Evolutionary conservation across 225 moss, liverwort and hornwort genomes (phyloP).

Genomic region (Rhytidiadelphus loreus): DNA sequence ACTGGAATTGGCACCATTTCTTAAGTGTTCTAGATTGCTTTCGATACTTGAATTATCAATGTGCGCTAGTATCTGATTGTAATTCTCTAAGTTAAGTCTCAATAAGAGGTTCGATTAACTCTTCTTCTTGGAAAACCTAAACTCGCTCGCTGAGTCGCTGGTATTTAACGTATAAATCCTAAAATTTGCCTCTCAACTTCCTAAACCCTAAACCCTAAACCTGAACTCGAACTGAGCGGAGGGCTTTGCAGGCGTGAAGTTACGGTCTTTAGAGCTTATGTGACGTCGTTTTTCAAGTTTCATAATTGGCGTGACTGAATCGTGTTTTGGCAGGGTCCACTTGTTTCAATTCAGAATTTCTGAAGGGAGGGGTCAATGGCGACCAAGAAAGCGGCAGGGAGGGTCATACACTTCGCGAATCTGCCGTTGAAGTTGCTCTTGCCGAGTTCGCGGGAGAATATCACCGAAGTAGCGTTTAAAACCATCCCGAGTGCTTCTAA

Average conservation of each 20-base stretch:
- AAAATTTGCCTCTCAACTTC: not conserved
- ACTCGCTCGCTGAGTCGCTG: no score
- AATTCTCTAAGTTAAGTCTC: not conserved
- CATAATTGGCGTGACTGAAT: not conserved
- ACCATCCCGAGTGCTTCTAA: constrained; percentile 96
- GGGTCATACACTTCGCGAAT: constrained; percentile 86
- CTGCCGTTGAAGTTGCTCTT: constrained; percentile 73
- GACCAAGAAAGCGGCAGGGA: constrained; percentile 53
- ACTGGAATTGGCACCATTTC: not conserved
- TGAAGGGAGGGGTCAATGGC: constrained; percentile 9
- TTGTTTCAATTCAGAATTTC: not conserved
- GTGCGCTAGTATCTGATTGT: not conserved
- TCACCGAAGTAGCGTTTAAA: constrained; percentile 94
- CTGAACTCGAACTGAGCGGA: not conserved
- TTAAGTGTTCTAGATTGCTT: not conserved
- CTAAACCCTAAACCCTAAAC: not conserved
- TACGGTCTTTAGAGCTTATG: not conserved
- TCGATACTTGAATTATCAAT: not conserved
- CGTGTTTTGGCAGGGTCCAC: not conserved
- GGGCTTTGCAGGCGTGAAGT: not conserved
- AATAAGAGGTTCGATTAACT: not conserved
- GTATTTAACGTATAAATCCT: not conserved
- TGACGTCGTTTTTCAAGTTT: not conserved
- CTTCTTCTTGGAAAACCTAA: not conserved
- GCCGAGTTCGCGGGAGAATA: constrained; percentile 67